These are phyloP conservation scores for Aspergillus floridensis DNA, from an alignment of 2,329 filamentous ascomycete genomes.

Conservation along the genomic window DNA sequence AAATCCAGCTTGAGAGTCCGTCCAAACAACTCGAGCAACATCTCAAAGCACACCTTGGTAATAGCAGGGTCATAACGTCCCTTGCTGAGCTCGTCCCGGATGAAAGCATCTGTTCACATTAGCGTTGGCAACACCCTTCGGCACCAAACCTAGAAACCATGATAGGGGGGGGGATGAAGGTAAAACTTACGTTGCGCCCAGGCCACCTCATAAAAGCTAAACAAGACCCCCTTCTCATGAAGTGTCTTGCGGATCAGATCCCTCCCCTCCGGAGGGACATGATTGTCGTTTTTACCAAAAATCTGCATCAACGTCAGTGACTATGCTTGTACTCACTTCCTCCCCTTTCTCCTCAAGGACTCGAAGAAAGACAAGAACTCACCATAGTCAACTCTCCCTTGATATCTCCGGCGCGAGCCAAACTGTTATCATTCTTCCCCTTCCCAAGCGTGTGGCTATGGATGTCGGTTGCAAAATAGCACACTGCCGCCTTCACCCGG, in stretches of 20 bases:
- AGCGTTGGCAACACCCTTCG: conserved; percentile 6
- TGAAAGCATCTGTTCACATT: conserved; percentile 67
- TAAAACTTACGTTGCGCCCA: conserved; percentile 72
- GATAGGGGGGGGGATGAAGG: background rate
- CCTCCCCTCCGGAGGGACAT: conserved; percentile 78
- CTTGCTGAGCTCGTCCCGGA: conserved; percentile 87
- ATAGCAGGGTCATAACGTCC: conserved; percentile 90
- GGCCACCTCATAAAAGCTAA: conserved; percentile 85
- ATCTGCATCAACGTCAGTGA: conserved; percentile 50
- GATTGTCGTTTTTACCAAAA: conserved; percentile 86
- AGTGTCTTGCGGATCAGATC: conserved; percentile 81
- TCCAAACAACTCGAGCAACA: conserved; percentile 81
- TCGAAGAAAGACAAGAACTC: conserved; percentile 14
- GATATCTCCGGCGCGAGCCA: conserved; percentile 63
- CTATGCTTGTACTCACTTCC: conserved; percentile 56
- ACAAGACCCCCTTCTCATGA: conserved; percentile 69
- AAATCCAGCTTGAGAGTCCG: conserved; percentile 75
- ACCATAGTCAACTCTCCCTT: conserved; percentile 76
- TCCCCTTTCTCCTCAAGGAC: background rate
- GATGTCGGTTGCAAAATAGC: conserved; percentile 92
- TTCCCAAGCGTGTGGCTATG: conserved; percentile 75
- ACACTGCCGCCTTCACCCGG: conserved; percentile 71
- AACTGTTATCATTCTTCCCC: conserved; percentile 61
- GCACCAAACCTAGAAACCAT: background rate
- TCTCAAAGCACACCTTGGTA: conserved; percentile 84